Evolutionary conservation across 2,329 filamentous ascomycete genomes (phyloP).

Genomic region (Fusarium phyllophilum): DNA sequence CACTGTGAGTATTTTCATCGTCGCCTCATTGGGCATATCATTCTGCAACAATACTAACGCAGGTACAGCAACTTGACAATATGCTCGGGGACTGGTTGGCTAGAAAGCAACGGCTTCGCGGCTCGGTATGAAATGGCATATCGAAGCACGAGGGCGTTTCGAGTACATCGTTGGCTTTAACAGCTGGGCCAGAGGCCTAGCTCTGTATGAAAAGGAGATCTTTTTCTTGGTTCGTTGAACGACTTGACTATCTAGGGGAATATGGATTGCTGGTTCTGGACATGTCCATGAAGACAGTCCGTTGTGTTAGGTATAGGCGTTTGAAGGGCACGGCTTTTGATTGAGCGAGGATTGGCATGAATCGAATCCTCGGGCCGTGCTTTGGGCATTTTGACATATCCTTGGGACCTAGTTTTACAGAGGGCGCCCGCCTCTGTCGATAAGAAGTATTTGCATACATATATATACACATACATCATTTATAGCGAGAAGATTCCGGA

Average conservation of each 20-base stretch:
- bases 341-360: slow-evolving; percentile 40
- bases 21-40: background rate
- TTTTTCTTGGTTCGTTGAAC: slow-evolving; percentile 41
- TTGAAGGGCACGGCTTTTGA: slow-evolving; percentile 32
- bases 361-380: slow-evolving; percentile 33
- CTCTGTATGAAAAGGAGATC: slow-evolving; percentile 23
- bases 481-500: background rate
- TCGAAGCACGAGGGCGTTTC: background rate
- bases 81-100: slow-evolving; percentile 86
- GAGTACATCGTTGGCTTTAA: slow-evolving; percentile 1
- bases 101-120: slow-evolving; percentile 71
- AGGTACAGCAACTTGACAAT: slow-evolving; percentile 78
- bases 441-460: slow-evolving; percentile 13
- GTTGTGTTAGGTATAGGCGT: slow-evolving; percentile 43
- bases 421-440: slow-evolving; percentile 17
- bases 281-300: slow-evolving; percentile 38
- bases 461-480: slow-evolving; percentile 5
- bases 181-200: slow-evolving; percentile 12
- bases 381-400: slow-evolving; percentile 23
- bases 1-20: slow-evolving; percentile 60
- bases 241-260: slow-evolving; percentile 44
- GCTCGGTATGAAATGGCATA: slow-evolving; percentile 52
- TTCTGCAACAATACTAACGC: slow-evolving; percentile 26
- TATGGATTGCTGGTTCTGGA: slow-evolving; percentile 39
- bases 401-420: background rate